These are phyloP conservation scores for Suillus luteus DNA, from an alignment of 768 basidiomycete genomes.

Conservation along the genomic window DNA sequence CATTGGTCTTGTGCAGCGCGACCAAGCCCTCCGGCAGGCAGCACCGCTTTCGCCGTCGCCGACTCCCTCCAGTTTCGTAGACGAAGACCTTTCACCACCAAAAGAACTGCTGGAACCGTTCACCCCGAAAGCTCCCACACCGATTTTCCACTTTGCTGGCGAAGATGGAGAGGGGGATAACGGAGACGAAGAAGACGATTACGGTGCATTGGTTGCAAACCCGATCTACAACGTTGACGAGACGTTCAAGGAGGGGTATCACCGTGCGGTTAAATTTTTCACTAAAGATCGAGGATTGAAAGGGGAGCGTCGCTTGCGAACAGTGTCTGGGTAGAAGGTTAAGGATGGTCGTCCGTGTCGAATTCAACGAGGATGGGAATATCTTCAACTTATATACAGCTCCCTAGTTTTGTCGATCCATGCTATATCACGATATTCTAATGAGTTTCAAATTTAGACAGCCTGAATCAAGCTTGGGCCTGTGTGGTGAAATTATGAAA, in stretches of 20 bases:
- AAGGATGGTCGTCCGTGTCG: not conserved
- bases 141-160: slow-evolving; percentile 24
- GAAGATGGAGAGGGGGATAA: slow-evolving; percentile 23
- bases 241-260: slow-evolving; percentile 29
- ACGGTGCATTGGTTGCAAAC: slow-evolving; percentile 24
- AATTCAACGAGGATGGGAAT: not conserved
- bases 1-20: slow-evolving; percentile 41
- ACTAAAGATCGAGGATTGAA: slow-evolving; percentile 15
- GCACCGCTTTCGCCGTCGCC: slow-evolving; percentile 7
- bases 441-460: not conserved
- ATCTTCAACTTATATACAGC: not conserved
- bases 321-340: not conserved
- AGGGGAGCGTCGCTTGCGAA: not conserved
- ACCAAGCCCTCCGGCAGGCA: slow-evolving; percentile 22
- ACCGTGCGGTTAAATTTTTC: slow-evolving; percentile 30
- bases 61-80: slow-evolving; percentile 3
- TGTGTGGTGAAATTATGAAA: too few species aligned
- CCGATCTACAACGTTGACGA: slow-evolving; percentile 16
- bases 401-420: slow-evolving; percentile 8
- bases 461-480: not conserved
- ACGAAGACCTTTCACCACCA: not conserved
- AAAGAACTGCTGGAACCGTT: not conserved
- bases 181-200: slow-evolving; percentile 31
- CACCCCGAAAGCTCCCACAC: slow-evolving; percentile 9
- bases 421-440: not conserved